phyloP scores from a whole-genome alignment of 1,139 yeast genomes.

The Yamadazyma atlantica region DNA sequence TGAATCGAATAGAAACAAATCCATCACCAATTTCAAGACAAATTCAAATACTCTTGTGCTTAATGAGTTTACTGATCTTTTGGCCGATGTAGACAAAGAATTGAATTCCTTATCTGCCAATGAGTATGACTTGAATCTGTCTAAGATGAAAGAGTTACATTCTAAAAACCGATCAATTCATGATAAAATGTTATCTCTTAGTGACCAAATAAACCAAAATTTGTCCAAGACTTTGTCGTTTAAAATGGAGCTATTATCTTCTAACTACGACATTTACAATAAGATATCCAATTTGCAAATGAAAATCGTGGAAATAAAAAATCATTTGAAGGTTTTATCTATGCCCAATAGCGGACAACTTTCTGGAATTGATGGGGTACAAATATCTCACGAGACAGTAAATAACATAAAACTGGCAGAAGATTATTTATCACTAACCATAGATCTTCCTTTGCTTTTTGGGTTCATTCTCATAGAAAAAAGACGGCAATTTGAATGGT shows the following conservation, averaged over 20 bases:
- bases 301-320: conserved; percentile 36
- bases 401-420: conserved; percentile 39
- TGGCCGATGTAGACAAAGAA: conserved; percentile 11
- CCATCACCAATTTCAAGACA: conserved; percentile 31
- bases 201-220: conserved; percentile 4
- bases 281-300: conserved; percentile 40
- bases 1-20: conserved; percentile 34
- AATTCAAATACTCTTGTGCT: conserved; percentile 2
- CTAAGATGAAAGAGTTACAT: background rate
- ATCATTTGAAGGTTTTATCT: conserved; percentile 26
- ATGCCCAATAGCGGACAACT: conserved; percentile 5
- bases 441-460: conserved; percentile 77
- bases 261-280: conserved; percentile 28
- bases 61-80: conserved; percentile 4
- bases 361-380: background rate
- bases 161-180: conserved; percentile 1
- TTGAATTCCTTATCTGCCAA: conserved; percentile 4
- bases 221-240: conserved; percentile 18
- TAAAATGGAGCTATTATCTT: conserved; percentile 23
- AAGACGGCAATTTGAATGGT: conserved; percentile 70
- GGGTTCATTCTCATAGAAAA: conserved; percentile 76
- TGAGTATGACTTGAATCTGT: conserved; percentile 2
- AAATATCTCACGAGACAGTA: conserved; percentile 21
- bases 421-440: conserved; percentile 51
- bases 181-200: conserved; percentile 2